Evolutionary conservation across 1,284 basidiomycete genomes (phyloP).

Genomic region (Melampsora larici-populina): DNA sequence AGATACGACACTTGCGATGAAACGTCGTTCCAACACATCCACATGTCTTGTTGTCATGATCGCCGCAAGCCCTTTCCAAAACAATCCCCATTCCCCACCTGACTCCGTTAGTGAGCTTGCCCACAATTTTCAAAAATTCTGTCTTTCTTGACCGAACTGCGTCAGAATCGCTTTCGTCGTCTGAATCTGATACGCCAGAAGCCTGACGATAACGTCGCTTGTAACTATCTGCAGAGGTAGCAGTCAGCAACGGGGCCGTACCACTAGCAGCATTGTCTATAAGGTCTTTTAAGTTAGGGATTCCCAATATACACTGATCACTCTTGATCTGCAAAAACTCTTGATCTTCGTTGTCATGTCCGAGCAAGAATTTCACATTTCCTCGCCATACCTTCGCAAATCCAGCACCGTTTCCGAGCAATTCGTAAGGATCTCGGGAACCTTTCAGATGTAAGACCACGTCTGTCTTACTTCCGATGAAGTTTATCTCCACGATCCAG

Average conservation of each 20-base stretch:
- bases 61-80: slow-evolving; percentile 77
- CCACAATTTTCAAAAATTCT: slow-evolving; percentile 62
- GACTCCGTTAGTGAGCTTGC: slow-evolving; percentile 81
- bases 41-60: slow-evolving; percentile 55
- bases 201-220: slow-evolving; percentile 33
- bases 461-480: slow-evolving; percentile 59
- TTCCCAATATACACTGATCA: slow-evolving; percentile 72
- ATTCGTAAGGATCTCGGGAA: slow-evolving; percentile 74
- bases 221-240: slow-evolving; percentile 35
- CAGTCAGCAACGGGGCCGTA: slow-evolving; percentile 35
- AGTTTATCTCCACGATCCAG: slow-evolving; percentile 71
- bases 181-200: slow-evolving; percentile 31
- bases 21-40: slow-evolving; percentile 66
- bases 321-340: slow-evolving; percentile 83
- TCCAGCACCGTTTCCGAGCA: slow-evolving; percentile 75
- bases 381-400: slow-evolving; percentile 85
- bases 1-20: slow-evolving; percentile 74
- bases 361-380: slow-evolving; percentile 69
- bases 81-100: slow-evolving; percentile 82
- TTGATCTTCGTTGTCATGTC: slow-evolving; percentile 67
- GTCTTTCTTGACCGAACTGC: slow-evolving; percentile 29
- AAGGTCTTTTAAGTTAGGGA: slow-evolving; percentile 62
- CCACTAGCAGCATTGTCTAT: slow-evolving; percentile 58
- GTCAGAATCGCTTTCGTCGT: slow-evolving; percentile 37
- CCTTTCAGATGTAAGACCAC: slow-evolving; percentile 56